Evolutionary conservation across 1,284 basidiomycete genomes (phyloP).

Genomic region (Ustilago tritici): DNA sequence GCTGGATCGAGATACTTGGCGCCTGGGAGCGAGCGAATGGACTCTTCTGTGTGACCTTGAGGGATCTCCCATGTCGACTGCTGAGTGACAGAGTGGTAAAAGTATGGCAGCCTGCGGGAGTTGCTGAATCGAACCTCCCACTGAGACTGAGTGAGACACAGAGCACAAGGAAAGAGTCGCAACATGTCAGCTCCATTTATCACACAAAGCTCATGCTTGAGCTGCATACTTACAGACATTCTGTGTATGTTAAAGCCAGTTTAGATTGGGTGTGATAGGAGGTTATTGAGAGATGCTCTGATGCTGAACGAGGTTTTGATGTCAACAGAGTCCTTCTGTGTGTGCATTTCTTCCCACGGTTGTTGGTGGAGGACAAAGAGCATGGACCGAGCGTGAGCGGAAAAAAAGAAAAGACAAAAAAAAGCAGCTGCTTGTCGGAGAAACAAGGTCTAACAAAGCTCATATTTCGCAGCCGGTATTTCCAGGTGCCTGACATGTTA

Average conservation of each 20-base stretch:
- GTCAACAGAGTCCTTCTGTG: slow-evolving; percentile 4
- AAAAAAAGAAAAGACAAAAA: too few relatives aligned
- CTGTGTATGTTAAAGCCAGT: background rate
- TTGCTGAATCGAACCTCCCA: slow-evolving; percentile 76
- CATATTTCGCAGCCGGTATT: background rate
- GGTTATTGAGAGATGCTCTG: background rate
- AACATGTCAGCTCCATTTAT: background rate
- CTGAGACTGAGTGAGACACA: slow-evolving; percentile 23
- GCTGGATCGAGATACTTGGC: slow-evolving; percentile 56
- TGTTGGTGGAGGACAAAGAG: background rate
- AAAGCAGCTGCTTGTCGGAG: background rate
- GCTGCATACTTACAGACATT: slow-evolving; percentile 14
- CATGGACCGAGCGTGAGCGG: slow-evolving; percentile 27
- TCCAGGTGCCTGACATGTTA: background rate
- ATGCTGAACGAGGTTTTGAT: background rate
- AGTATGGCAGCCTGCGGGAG: slow-evolving; percentile 86
- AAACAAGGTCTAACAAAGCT: background rate
- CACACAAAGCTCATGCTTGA: background rate
- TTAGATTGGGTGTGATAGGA: background rate
- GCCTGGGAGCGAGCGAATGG: slow-evolving; percentile 62
- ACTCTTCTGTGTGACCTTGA: slow-evolving; percentile 73
- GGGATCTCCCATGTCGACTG: slow-evolving; percentile 88
- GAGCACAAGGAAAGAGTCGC: background rate
- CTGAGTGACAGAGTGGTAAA: slow-evolving; percentile 80
- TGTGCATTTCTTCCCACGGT: slow-evolving; percentile 1